A percentile compares a stretch with the other conserved stretches of the same genome.
Evolutionary conservation across 768 basidiomycete genomes (phyloP).

Genomic region (Lactifluus hygrophoroides): DNA sequence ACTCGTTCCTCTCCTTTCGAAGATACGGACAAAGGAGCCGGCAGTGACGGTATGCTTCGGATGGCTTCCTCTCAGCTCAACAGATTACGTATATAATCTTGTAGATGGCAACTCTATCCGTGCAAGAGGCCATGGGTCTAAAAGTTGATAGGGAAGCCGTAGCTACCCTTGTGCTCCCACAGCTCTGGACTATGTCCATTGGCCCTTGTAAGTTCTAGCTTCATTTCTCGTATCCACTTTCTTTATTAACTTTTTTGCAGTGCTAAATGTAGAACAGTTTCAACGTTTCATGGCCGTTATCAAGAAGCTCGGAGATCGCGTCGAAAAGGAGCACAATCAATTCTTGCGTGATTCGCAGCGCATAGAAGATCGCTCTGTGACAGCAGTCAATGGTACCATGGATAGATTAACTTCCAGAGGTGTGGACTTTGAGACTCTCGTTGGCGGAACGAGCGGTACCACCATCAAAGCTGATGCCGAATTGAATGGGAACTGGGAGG

Average conservation of each 20-base stretch:
- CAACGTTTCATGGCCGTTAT: constrained; percentile 86
- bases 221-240: constrained; percentile 7
- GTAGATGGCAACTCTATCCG: constrained; percentile 79
- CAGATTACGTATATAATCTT: neutral
- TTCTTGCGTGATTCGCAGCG: constrained; percentile 90
- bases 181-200: constrained; percentile 92
- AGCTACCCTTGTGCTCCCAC: constrained; percentile 50
- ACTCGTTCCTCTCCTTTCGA: constrained; percentile 86
- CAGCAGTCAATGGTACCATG: constrained; percentile 31
- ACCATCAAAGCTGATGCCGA: constrained; percentile 40
- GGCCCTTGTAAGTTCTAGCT: constrained; percentile 53
- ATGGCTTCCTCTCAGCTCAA: neutral
- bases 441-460: constrained; percentile 46
- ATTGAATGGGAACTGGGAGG: constrained; percentile 54
- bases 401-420: constrained; percentile 32
- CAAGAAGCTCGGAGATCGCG: constrained; percentile 68
- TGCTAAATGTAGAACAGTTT: constrained; percentile 81
- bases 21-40: constrained; percentile 94
- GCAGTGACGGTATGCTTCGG: constrained; percentile 75
- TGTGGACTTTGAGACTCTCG: constrained; percentile 82
- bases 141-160: constrained; percentile 88
- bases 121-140: constrained; percentile 94
- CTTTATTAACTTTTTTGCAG: constrained; percentile 29
- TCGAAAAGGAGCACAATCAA: constrained; percentile 87
- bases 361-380: constrained; percentile 67